Conservation (phyloP, 345 rosid species). For the Brassica cretica region DNA sequence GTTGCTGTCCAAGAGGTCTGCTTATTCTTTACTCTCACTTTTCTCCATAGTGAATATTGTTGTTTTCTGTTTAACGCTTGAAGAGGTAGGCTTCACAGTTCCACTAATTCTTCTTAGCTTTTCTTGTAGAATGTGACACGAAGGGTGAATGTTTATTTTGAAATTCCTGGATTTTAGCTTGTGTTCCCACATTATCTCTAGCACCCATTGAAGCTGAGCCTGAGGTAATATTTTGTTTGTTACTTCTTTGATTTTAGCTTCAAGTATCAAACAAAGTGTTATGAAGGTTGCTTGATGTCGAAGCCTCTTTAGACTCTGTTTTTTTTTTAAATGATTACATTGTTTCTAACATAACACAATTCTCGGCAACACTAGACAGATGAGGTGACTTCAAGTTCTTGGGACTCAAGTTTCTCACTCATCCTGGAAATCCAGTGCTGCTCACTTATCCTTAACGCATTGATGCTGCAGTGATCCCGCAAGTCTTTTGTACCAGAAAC, state of each 20-base stretch:
- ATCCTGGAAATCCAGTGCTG: too few relatives aligned
- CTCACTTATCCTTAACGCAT: not conserved
- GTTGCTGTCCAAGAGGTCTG: too few relatives aligned
- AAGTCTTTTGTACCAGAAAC: not conserved
- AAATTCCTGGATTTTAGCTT: constrained; percentile 44
- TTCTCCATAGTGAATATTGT: too few relatives aligned
- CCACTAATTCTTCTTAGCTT: not conserved
- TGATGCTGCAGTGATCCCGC: not conserved
- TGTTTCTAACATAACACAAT: too few relatives aligned
- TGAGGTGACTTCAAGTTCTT: too few relatives aligned
- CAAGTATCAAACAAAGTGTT: too few relatives aligned
- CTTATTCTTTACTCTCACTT: too few relatives aligned
- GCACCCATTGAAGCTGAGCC: constrained; percentile 97
- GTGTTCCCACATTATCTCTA: constrained; percentile 70
- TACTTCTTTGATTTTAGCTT: not conserved
- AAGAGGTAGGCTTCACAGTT: constrained; percentile 58
- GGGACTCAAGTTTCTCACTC: not conserved
- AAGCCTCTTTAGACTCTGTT: too few relatives aligned
- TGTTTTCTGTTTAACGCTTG: constrained; percentile 49
- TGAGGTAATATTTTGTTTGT: constrained; percentile 56
- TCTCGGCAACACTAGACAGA: too few relatives aligned
- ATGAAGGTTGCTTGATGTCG: too few relatives aligned
- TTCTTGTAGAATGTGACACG: not conserved
- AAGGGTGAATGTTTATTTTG: not conserved
- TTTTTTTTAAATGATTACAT: too few relatives aligned